phyloP scores from a whole-genome alignment of 2,329 filamentous ascomycete genomes.

The Paradendryphiella salina region DNA sequence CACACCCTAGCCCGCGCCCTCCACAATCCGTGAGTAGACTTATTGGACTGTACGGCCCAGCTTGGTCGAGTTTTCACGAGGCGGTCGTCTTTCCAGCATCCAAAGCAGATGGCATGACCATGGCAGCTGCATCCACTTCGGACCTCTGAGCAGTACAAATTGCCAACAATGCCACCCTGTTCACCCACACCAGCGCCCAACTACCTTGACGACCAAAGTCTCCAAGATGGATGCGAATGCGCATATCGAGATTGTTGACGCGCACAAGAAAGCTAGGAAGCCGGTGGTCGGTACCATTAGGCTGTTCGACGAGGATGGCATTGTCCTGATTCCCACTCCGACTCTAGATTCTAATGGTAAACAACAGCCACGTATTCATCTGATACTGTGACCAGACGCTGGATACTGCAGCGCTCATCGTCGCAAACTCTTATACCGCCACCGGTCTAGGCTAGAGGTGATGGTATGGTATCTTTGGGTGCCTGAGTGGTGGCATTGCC shows the following conservation, averaged over 20 bases:
- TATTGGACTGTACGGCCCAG: conserved; percentile 16
- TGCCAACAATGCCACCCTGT: neutral
- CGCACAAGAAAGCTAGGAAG: conserved; percentile 17
- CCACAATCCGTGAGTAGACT: conserved; percentile 14
- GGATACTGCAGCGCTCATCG: conserved; percentile 13
- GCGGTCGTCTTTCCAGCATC: neutral
- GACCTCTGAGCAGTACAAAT: conserved; percentile 1
- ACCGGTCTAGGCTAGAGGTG: conserved; percentile 17
- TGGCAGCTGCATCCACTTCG: neutral
- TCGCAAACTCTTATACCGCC: conserved; percentile 15
- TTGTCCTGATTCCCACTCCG: conserved; percentile 19
- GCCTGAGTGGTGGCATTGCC: conserved; percentile 9
- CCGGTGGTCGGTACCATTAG: conserved; percentile 18
- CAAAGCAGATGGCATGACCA: neutral
- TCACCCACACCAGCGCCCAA: neutral
- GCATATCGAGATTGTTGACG: conserved; percentile 14
- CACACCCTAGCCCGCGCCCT: conserved; percentile 12
- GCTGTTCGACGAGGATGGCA: conserved; percentile 13
- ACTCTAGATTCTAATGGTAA: conserved; percentile 16
- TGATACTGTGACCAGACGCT: neutral
- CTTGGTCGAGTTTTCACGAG: conserved; percentile 8
- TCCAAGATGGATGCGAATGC: conserved; percentile 6
- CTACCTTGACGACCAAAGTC: conserved; percentile 7
- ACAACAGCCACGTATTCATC: neutral
- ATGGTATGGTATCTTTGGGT: conserved; percentile 17